These are phyloP conservation scores for Clarireedia hainanense DNA, from an alignment of 2,329 filamentous ascomycete species.

Conservation along the genomic window DNA sequence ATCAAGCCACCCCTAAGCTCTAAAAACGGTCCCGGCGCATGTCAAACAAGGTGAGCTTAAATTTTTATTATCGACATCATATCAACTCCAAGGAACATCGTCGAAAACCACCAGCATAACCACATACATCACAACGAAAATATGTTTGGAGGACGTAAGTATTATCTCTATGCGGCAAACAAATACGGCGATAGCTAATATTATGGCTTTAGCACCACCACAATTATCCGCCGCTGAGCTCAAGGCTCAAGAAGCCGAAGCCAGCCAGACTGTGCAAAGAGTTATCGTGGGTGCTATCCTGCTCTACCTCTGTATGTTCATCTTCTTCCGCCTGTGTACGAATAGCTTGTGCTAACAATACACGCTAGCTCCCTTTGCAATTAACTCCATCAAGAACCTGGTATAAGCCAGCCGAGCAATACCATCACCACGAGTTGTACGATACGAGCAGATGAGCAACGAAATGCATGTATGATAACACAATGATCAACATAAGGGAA, in stretches of 20 bases:
- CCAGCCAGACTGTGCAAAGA: conserved; percentile 58
- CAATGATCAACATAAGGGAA: background rate
- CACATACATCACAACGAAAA: conserved; percentile 23
- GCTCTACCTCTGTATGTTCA: conserved; percentile 66
- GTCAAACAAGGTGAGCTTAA: background rate
- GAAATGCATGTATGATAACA: background rate
- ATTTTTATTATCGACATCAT: background rate
- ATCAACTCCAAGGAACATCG: background rate
- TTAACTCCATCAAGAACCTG: conserved; percentile 46
- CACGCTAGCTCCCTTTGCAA: conserved; percentile 43
- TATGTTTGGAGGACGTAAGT: conserved; percentile 59
- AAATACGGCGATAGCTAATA: conserved; percentile 6
- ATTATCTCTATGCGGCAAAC: background rate
- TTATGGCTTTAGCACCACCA: conserved; percentile 43
- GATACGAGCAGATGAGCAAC: background rate
- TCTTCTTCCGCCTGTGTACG: background rate
- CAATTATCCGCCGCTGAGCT: conserved; percentile 65
- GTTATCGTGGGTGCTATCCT: conserved; percentile 58
- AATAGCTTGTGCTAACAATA: conserved; percentile 3
- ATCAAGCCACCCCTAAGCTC: background rate
- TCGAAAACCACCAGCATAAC: background rate
- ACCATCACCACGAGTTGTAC: background rate
- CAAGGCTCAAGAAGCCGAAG: conserved; percentile 58
- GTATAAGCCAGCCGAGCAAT: conserved; percentile 28
- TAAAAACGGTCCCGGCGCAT: background rate